Percentiles rank a stretch among this genome's conserved stretches.
These are phyloP conservation scores for Teunomyces cretensis DNA, from an alignment of 805 yeast genomes.

Conservation along the genomic window DNA sequence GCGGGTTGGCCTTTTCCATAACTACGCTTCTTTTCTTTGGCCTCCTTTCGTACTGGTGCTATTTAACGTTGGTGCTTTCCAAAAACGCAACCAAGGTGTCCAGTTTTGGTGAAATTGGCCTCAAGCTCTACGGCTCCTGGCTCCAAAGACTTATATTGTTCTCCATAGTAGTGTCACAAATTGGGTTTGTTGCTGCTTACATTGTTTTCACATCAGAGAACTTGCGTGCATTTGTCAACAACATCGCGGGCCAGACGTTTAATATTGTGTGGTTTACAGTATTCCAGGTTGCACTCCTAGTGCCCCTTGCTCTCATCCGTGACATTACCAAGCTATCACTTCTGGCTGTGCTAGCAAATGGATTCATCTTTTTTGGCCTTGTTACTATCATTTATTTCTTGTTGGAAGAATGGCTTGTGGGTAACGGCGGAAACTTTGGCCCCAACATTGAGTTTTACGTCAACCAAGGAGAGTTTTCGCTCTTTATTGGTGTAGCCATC, in stretches of 20 bases:
- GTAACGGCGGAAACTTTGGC: constrained; percentile 42
- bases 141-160: constrained; percentile 61
- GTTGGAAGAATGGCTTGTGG: constrained; percentile 39
- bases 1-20: constrained; percentile 65
- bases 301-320: constrained; percentile 70
- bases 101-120: constrained; percentile 79
- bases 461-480: constrained; percentile 60
- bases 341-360: constrained; percentile 70
- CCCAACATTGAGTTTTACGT: constrained; percentile 49
- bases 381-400: constrained; percentile 61
- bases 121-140: constrained; percentile 59
- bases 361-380: constrained; percentile 65
- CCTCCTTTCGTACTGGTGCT: constrained; percentile 74
- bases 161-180: constrained; percentile 68
- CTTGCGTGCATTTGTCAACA: constrained; percentile 57
- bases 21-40: constrained; percentile 59
- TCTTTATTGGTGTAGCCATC: constrained; percentile 80
- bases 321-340: constrained; percentile 74
- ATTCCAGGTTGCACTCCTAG: constrained; percentile 55
- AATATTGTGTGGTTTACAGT: constrained; percentile 46
- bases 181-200: constrained; percentile 81
- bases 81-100: constrained; percentile 61
- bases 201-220: constrained; percentile 78
- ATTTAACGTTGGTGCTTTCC: constrained; percentile 58
- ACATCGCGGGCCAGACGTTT: constrained; percentile 44